Evolutionary conservation across 176 grass and related monocot species (phyloP), one percentile per base, ranked within the genome.

Genomic region (Raddia guianensis): DNA sequence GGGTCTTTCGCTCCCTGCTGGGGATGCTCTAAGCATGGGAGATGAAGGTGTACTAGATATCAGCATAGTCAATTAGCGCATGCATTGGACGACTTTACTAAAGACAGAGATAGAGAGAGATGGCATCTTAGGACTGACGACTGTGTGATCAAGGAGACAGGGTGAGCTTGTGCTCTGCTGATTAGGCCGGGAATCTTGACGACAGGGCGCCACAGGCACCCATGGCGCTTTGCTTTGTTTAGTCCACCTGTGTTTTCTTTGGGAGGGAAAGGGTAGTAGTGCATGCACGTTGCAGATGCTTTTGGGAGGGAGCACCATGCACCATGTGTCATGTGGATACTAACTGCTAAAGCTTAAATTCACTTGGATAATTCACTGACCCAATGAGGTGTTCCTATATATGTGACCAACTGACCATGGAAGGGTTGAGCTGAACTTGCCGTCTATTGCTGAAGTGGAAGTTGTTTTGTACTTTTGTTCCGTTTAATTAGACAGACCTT

Each of bases 301-400:
- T 83, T 75, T 44, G 40, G 60, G 64, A 74, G 80, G 58, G 6
- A 74, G 49, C 60, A 8, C 49, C 44, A 66, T 49, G 45, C 64
- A 70, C 2, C 37, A 40, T 40, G 37, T 40, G 37, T 27, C 27
- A 27, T 27, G 27, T 27, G 27, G 27, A 35, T 56, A 43, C 44
- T 3, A 12, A 12, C 8, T 3, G 54, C n/a, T 57, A 57, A 19
- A 9, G 19, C 37, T 40, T 40, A 40, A 2, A 40, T 40, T 40
- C 37, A 40, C 37, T 40, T 40, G 2, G 37, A 5, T 27, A 27
- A 40, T 5, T 40, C 37, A 40, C 37, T 40, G 4, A 40, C 37
- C 37, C 37, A 40, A 40, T 40, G 37, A 40, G 37, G 37, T 5
- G 27, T 27, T 27, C 27, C 27, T 27, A n/a, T n/a, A n/a, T 40